Base-by-base conservation (phyloP, 257 asterid species). In the Capsicum rhomboideum region DNA sequence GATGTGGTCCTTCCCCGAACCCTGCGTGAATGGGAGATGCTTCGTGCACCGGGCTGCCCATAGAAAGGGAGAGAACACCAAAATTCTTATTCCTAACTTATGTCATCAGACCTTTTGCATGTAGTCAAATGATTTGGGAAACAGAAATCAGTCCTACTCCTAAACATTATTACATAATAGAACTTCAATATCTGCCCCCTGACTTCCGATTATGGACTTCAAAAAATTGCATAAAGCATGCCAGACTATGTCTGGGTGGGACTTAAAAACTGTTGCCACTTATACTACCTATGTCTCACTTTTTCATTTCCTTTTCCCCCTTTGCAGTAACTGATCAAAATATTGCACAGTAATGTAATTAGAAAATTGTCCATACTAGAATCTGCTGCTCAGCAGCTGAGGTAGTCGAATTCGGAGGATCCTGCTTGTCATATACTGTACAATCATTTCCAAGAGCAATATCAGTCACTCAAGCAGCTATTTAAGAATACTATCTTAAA, bases 341-440 rank as follows among this genome's bases (percentile, higher is more conserved):
- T 77, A 50, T 50, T 77, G 63, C 82, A 50, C 46, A 77, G 26
- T 75, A 83, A 44, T 55, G 49, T 26, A 83, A 61, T 83, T 74
- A 86, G 81, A 67, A 82, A 82, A 80, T 16, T 59, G 79, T 78
- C 85, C 93, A 28, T 93, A 97, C 99, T 82, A 97, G 90, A 91
- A 97, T 97, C 90, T 97, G 99, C 83, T 97, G 99, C 68, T 97
- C 99, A 75, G 98, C 99, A 82, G 90, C 91, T 55, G 96, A 90
- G 84, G 97, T 84, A 91, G 90, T 88, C 79, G 94, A 88, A 84
- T 85, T 93, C 84, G 89, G 83, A 83, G 89, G 86, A 52, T 94
- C 99, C 87, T 85, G 91, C 83, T 86, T 95, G 90, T 89, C 92
- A 83, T 83, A 71, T 61, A 89, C 99, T 97, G 93, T 50, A 77